Conservation (phyloP, 192 early-diverging fungal genomes). For the Martensiomyces pterosporus region DNA sequence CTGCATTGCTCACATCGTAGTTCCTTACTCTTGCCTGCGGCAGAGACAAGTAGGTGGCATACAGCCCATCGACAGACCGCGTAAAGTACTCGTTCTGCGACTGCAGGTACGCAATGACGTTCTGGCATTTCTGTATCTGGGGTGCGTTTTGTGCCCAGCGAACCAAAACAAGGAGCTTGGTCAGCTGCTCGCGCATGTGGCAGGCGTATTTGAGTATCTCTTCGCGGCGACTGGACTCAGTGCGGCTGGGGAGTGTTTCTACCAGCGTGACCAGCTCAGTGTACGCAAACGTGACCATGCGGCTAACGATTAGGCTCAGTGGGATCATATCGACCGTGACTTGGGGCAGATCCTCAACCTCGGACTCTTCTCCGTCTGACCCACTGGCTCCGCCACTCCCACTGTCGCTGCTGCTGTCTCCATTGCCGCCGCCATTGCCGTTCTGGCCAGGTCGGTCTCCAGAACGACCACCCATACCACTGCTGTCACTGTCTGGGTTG, state of each 20-base stretch:
- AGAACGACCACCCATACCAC: background rate
- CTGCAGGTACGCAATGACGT: constrained; percentile 59
- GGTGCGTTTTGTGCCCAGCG: constrained; percentile 70
- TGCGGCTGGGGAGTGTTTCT: constrained; percentile 61
- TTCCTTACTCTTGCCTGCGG: constrained; percentile 63
- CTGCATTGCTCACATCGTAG: constrained; percentile 77
- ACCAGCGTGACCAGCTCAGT: constrained; percentile 62
- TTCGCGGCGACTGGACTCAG: constrained; percentile 53
- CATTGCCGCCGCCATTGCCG: constrained; percentile 1
- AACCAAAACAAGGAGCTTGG: constrained; percentile 69
- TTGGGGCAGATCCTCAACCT: constrained; percentile 49
- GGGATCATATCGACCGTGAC: constrained; percentile 63
- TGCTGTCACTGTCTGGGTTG: no score
- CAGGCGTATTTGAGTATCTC: constrained; percentile 63
- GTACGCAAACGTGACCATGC: constrained; percentile 62
- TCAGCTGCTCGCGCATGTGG: constrained; percentile 60
- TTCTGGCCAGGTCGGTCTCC: background rate
- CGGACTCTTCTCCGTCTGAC: constrained; percentile 6
- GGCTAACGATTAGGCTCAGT: constrained; percentile 55
- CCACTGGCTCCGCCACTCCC: constrained; percentile 4
- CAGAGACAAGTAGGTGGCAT: constrained; percentile 50
- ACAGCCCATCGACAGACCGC: constrained; percentile 58
- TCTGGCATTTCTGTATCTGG: constrained; percentile 68
- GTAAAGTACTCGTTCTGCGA: constrained; percentile 59
- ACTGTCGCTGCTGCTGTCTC: background rate